Evolutionary conservation across 2,329 filamentous ascomycete genomes (phyloP), one percentile per base, ranked within the genome.

Genomic region (Blumeriella jaapii): DNA sequence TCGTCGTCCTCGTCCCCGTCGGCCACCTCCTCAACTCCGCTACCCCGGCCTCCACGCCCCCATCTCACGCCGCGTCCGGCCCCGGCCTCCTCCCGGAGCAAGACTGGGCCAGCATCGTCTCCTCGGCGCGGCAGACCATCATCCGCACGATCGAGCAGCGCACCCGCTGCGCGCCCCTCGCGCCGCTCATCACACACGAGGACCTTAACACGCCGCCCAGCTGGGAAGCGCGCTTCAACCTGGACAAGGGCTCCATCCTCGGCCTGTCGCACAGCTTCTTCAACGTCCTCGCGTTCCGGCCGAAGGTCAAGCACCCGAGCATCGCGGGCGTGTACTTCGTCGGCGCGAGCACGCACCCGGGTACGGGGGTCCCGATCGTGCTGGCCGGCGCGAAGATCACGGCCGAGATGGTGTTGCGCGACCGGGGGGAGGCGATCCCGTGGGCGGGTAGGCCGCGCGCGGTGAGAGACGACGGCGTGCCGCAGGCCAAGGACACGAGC

Each of bases 291-390:
- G 67, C 67, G 20, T 82, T 82, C 61, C 62, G 78, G 1, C 78
- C 78, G 0, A 61, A 63, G 25, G 80, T 74, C 0, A 61, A 48
- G 28, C 48, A 51, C 31, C 43, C 45, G 2, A 31, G 27, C 44
- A 62, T 77, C 19, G 48, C 59, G 4, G 63, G 61, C 4, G 55
- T 76, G 15, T 83, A 82, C 51, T 84, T 85, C 51, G 81, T 84
- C 0, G 80, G 80, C 20, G 80, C 80, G 1, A 79, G 73, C 50
- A 81, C 79, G 13, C 80, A 86, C 59, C 80, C 81, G 0, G 81
- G 81, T 1, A 84, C 80, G 0, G 80, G 80, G 0, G 80, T 85
- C 13, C 81, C 81, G 3, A 81, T 85, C 37, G 75, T 78, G 16
- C 59, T 84, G 7, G 78, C 78, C 0, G 79, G 80, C 0, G 72